Base-by-base conservation (phyloP, 371 early-diverging fungal species). In the Basidiobolus heterosporus region DNA sequence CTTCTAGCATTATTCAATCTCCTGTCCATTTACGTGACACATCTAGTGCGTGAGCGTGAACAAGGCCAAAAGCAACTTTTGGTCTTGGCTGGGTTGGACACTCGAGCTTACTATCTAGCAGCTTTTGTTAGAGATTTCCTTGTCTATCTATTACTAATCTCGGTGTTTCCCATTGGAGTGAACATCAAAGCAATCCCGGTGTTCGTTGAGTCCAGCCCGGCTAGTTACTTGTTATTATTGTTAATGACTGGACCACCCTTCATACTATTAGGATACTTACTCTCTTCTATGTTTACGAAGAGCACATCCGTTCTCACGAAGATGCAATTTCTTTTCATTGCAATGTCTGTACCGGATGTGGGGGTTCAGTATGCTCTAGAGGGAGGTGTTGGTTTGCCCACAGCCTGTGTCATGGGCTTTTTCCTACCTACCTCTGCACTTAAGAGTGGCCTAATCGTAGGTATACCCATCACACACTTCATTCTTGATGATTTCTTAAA, bases 41-140 rank as follows among this genome's bases (percentile, higher is more conserved):
- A 55, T 35, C 16, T 64, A 36, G 65, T 62, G 15, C 20, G 43
- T 9, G 62, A 64, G 37, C 60, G 59, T 37, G 57, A 58, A 22
- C 44, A 46, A 3, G 62, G 62, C 20, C 62, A 62, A 35, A 55
- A 57, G 18, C 38, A 48, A 1, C 62, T 59, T 36, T 46, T 64
- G 2, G 53, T 56, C 36, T 54, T 53, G 48, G 59, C 57, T 53
- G 60, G 62, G 7, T 48, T 64, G 38, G 51, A 56, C 24, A 51
- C 62, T 2, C 35, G 41, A n/a, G 54, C 55, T 35, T 64, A 64
- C 30, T 62, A 53, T 36, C 38, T 58, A 2, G 46, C 60, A 0
- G 55, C 54, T 14, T 59, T 57, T 42, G 46, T 57, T 41, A 56
- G 56, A 16, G 57, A 59, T 37, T 23, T 45, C 45, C 8, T 43